phyloP scores from a whole-genome alignment of 1,139 yeast genomes.

The Debaryomyces subglobosus region DNA sequence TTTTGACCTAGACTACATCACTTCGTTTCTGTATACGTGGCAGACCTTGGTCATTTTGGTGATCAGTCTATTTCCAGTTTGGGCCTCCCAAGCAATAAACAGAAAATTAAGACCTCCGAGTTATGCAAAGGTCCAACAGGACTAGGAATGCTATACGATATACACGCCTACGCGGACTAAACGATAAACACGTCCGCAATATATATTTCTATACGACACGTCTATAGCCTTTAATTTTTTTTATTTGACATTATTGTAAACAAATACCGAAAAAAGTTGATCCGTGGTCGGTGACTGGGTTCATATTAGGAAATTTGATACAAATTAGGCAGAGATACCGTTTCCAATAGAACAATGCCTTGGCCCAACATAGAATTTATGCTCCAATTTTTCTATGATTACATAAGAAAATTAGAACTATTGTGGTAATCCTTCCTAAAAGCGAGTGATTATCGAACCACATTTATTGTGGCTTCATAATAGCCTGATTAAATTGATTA shows the following conservation, averaged over 20 bases:
- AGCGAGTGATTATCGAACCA: constrained; percentile 5
- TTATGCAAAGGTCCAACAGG: constrained; percentile 95
- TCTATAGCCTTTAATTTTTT: constrained; percentile 3
- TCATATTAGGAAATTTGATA: neutral
- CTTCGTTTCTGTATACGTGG: constrained; percentile 66
- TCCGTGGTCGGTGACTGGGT: constrained; percentile 5
- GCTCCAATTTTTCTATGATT: neutral
- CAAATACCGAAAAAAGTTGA: neutral
- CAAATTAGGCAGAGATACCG: neutral
- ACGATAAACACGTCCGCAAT: constrained; percentile 6
- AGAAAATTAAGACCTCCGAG: constrained; percentile 88
- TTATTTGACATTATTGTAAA: constrained; percentile 1
- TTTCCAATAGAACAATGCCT: neutral
- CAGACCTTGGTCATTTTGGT: constrained; percentile 65
- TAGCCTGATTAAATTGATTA: neutral
- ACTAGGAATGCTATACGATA: constrained; percentile 18
- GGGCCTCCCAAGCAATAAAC: constrained; percentile 77
- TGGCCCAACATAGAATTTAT: neutral
- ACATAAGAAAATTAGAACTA: constrained; percentile 1
- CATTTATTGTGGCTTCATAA: constrained; percentile 4
- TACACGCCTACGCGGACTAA: neutral
- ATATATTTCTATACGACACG: constrained; percentile 8
- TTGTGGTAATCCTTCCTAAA: neutral
- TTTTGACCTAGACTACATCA: constrained; percentile 69
- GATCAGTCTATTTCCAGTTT: constrained; percentile 83